phyloP scores from a whole-genome alignment of 2,329 filamentous ascomycete genomes.

The Cucurbitaria berberidis region DNA sequence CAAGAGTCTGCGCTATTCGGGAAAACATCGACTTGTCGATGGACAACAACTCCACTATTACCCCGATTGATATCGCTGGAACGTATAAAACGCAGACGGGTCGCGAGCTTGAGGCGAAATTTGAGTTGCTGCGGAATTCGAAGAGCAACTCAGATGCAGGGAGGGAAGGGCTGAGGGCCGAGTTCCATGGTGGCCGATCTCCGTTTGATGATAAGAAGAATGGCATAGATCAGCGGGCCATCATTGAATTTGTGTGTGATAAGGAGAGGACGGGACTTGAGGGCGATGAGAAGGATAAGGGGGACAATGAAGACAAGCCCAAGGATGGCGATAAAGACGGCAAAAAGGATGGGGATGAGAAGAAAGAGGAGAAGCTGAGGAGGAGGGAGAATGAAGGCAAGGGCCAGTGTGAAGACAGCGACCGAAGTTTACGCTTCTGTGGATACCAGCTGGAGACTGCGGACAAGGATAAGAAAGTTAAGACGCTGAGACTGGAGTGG shows the following conservation, averaged over 20 bases:
- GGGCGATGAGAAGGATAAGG: conserved; percentile 64
- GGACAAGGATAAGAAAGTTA: conserved; percentile 57
- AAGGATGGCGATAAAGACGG: conserved; percentile 55
- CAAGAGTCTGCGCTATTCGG: conserved; percentile 79
- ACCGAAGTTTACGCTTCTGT: conserved; percentile 73
- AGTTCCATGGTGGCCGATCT: conserved; percentile 66
- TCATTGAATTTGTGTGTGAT: conserved; percentile 88
- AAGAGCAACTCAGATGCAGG: conserved; percentile 68
- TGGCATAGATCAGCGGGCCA: conserved; percentile 68
- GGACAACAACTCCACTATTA: conserved; percentile 57
- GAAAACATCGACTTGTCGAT: conserved; percentile 60
- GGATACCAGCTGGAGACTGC: conserved; percentile 66
- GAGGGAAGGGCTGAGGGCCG: conserved; percentile 74
- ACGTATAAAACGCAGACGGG: conserved; percentile 63
- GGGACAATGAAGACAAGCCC: conserved; percentile 59
- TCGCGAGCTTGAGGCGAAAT: conserved; percentile 68
- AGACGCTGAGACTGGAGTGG: conserved; percentile 80
- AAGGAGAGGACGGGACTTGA: conserved; percentile 74
- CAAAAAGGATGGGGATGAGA: conserved; percentile 26
- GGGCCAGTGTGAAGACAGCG: conserved; percentile 40
- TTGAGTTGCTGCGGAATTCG: conserved; percentile 69
- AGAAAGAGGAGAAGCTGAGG: conserved; percentile 25
- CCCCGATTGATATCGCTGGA: conserved; percentile 77
- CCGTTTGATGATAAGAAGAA: conserved; percentile 56
- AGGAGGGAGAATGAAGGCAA: conserved; percentile 43